phyloP scores from a whole-genome alignment of 164 flowering plant genomes.

The Amborella trichopoda region DNA sequence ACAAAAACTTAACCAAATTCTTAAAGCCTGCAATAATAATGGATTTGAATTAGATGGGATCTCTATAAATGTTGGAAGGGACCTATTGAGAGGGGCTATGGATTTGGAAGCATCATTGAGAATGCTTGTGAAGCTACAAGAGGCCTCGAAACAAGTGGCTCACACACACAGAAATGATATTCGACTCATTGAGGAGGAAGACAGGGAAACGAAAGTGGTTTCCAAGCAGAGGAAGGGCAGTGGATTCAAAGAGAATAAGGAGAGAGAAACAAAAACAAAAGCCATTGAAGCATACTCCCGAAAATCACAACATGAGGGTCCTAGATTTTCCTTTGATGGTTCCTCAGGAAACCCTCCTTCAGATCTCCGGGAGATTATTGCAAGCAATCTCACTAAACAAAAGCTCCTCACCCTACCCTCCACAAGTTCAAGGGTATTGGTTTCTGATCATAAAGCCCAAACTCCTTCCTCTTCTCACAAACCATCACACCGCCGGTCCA shows the following conservation, averaged over 20 bases:
- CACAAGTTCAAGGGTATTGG: conserved; percentile 9
- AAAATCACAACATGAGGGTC: too few relatives aligned
- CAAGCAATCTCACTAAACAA: conserved; percentile 14
- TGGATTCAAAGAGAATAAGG: too few relatives aligned
- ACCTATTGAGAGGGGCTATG: conserved; percentile 66
- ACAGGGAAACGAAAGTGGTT: conserved; percentile 29
- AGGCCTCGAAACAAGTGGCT: conserved; percentile 43
- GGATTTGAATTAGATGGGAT: conserved; percentile 34
- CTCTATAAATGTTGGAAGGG: conserved; percentile 59
- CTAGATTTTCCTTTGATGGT: conserved; percentile 60
- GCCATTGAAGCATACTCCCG: too few relatives aligned
- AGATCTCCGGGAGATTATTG: conserved; percentile 12
- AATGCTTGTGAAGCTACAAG: conserved; percentile 68
- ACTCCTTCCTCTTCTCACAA: too few relatives aligned
- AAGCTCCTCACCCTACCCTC: conserved; percentile 21
- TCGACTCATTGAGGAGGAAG: conserved; percentile 53
- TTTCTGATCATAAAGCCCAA: too few relatives aligned
- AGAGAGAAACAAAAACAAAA: too few relatives aligned
- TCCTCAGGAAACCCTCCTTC: conserved; percentile 23
- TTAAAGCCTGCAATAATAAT: conserved; percentile 43
- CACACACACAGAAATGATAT: conserved; percentile 32
- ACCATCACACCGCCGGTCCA: conserved; percentile 28
- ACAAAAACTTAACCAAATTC: conserved; percentile 60
- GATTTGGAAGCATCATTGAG: conserved; percentile 70
- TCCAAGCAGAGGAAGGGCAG: conserved; percentile 8